Evolutionary conservation across 148 eudicot genomes (phyloP), one percentile per base, ranked within the genome.

Genomic region (Persicaria tinctoria): DNA sequence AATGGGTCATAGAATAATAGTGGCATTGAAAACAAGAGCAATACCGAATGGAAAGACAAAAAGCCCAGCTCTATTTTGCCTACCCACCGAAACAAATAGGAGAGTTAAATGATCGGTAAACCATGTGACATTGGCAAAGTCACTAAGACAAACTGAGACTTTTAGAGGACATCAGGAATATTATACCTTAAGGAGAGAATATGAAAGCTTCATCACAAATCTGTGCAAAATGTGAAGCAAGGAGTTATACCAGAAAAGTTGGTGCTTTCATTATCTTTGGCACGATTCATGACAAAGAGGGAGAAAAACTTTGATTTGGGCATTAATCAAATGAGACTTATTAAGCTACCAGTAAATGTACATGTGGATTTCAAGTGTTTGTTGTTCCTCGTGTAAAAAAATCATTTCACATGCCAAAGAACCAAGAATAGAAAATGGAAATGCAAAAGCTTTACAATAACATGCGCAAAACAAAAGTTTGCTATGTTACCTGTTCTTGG

Each of bases 401-500:
- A 46, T 8, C 38, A 51, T 11, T 23, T 32, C 57, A 20, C 53
- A 63, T 70, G 46, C n/a, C 45, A n/a, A 51, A 10, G 17, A 47
- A 14, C 69, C 8, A 72, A 27, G 63, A 41, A 74, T 41, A 54
- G 60, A 10, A 63, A 45, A 51, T 18, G 23, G 8, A 70, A 41
- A 66, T 14, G 70, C 17, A 66, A 41, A 14, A 66, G 48, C 18
- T 44, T 38, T 9, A 13, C 47, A 13, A 41, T 5, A 60, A 20
- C 13, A 41, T 23, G 44, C 70, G 3, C 63, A 57, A 57, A 38
- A 13, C 13, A 62, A 63, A 10, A 5, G 18, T 41, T 14, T 51
- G 17, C 48, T 46, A 23, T 41, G 41, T 64, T 85, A 91, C 98
- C 93, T 87, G 89, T 80, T 91, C 86, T 56, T 83, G 87, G 70